These are phyloP conservation scores for Claviceps capensis DNA, from an alignment of 2,329 filamentous ascomycete species.

Conservation along the genomic window DNA sequence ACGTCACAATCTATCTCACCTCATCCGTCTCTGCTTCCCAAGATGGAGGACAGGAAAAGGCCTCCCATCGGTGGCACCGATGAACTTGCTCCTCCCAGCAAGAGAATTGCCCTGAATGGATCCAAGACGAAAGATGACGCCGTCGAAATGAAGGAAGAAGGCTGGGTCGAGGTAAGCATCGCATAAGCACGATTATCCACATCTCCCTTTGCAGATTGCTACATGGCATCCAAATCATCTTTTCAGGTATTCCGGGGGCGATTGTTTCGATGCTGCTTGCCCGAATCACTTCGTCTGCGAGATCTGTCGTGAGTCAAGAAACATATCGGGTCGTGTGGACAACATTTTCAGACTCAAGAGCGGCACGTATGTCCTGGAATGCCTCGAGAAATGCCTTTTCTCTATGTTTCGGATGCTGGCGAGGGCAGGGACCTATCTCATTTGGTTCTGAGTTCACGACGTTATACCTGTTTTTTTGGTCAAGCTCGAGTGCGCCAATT, in stretches of 20 bases:
- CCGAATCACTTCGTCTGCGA: conserved; percentile 1
- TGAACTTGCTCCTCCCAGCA: conserved; percentile 76
- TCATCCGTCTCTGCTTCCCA: conserved; percentile 71
- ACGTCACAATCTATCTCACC: conserved; percentile 55
- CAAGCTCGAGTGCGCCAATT: background rate
- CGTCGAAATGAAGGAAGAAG: conserved; percentile 43
- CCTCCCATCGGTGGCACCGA: conserved; percentile 67
- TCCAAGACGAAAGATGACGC: conserved; percentile 42
- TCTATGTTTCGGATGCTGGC: background rate
- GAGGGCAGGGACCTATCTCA: too few relatives aligned
- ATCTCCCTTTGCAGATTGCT: conserved; percentile 5
- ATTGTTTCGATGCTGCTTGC: background rate
- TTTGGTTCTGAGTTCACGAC: background rate
- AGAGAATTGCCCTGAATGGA: conserved; percentile 85
- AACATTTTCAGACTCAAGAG: conserved; percentile 1
- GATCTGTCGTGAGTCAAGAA: background rate
- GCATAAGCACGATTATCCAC: conserved; percentile 17
- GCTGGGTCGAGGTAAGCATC: conserved; percentile 53
- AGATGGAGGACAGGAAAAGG: conserved; percentile 99
- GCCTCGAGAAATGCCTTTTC: background rate
- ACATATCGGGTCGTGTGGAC: conserved; percentile 1
- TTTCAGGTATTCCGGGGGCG: conserved; percentile 1
- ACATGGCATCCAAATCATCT: conserved; percentile 2
- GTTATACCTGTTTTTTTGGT: background rate
- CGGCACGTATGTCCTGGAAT: background rate